phyloP scores from a whole-genome alignment of 495 filamentous ascomycete genomes.

The Trypethelium eluteriae region DNA sequence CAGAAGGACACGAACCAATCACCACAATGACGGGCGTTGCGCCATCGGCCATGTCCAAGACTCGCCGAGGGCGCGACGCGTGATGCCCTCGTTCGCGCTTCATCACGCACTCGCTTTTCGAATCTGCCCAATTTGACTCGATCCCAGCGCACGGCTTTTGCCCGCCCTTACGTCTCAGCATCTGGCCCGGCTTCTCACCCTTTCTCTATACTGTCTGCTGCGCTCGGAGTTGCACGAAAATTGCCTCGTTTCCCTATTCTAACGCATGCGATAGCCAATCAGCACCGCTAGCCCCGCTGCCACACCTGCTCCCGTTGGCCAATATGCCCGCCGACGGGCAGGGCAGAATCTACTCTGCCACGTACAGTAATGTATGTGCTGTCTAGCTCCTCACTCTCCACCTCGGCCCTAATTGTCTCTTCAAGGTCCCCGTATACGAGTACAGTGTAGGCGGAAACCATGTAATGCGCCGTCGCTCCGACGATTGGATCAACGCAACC shows the following conservation, averaged over 20 bases:
- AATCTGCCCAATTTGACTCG: not conserved
- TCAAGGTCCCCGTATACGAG: constrained; percentile 82
- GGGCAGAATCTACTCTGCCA: constrained; percentile 70
- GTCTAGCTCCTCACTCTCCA: constrained; percentile 4
- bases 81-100: not conserved
- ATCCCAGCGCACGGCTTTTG: not conserved
- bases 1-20: not conserved
- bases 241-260: not conserved
- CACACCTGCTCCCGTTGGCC: not conserved
- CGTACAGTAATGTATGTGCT: constrained; percentile 79
- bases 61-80: too few relatives aligned
- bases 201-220: not conserved
- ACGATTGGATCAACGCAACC: constrained; percentile 42
- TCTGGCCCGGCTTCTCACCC: not conserved
- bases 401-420: constrained; percentile 13
- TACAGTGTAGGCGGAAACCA: constrained; percentile 69
- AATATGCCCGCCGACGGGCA: constrained; percentile 9
- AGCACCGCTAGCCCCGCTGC: constrained; percentile 1
- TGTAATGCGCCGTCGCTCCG: constrained; percentile 78
- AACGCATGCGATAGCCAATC: constrained; percentile 9
- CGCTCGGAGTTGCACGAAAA: not conserved
- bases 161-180: not conserved
- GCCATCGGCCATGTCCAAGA: not conserved
- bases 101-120: not conserved
- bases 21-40: not conserved